Conservation (phyloP, 495 filamentous ascomycete species). For the Aspergillus saccharolyticus region DNA sequence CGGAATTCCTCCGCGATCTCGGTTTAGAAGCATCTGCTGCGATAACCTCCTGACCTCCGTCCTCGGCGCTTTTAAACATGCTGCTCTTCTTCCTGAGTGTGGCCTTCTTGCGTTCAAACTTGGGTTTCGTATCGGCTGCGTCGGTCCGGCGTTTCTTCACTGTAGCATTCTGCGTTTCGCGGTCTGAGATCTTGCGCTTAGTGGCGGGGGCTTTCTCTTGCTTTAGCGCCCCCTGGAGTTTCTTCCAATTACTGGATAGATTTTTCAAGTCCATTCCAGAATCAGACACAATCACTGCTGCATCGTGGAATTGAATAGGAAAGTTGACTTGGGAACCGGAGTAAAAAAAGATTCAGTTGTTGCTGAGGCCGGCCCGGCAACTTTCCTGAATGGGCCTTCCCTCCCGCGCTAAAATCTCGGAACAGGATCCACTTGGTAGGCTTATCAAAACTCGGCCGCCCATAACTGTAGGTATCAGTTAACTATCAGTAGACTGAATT, state of each 20-base stretch:
- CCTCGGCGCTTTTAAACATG: slow-evolving; percentile 24
- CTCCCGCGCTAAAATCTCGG: slow-evolving; percentile 17
- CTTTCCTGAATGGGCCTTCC: slow-evolving; percentile 8
- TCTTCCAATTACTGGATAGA: slow-evolving; percentile 67
- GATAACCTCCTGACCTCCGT: slow-evolving; percentile 11
- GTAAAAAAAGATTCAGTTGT: slow-evolving; percentile 8
- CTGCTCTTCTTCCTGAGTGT: slow-evolving; percentile 25
- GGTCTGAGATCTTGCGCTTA: slow-evolving; percentile 39
- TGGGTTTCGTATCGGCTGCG: slow-evolving; percentile 23
- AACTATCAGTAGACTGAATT: too few relatives aligned
- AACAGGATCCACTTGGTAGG: slow-evolving; percentile 9
- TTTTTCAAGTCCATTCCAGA: slow-evolving; percentile 41
- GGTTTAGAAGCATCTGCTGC: slow-evolving; percentile 14
- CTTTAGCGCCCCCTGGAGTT: slow-evolving; percentile 61
- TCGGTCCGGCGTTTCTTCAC: slow-evolving; percentile 38
- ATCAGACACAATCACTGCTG: slow-evolving; percentile 6
- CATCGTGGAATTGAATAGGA: slow-evolving; percentile 14
- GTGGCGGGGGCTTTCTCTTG: slow-evolving; percentile 34
- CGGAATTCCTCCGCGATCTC: slow-evolving; percentile 25
- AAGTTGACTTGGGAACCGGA: not conserved
- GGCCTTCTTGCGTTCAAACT: slow-evolving; percentile 9
- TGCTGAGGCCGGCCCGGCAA: slow-evolving; percentile 13
- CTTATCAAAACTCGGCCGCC: not conserved
- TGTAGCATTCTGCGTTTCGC: slow-evolving; percentile 27
- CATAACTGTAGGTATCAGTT: not conserved